Base-by-base conservation (phyloP, 305 asterid species). In the Nicotiana rustica region DNA sequence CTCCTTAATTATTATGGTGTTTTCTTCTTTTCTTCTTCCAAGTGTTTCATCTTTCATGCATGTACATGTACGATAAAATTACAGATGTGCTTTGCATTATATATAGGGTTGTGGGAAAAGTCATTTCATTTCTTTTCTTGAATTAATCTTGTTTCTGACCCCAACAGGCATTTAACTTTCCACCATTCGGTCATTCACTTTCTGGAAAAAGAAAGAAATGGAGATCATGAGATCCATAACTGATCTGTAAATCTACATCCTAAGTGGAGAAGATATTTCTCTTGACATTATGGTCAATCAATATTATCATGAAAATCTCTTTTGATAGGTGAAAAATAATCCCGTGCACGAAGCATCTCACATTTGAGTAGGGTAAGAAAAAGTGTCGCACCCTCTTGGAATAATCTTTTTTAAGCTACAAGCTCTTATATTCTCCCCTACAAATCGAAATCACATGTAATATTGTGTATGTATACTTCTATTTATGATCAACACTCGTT, bases 71-170 rank as follows among this genome's bases (percentile, higher is more conserved):
- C 69, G n/a, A 64, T 64, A 25, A 64, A 64, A 64, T 25, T 64
- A 64, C 36, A 64, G 38, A 19, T 12, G 41, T 64, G 36, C 69
- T 64, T 64, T 64, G 10, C 17, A 62, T 10, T 10, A 21, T 70
- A 70, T 10, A 21, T 70, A 70, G 61, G 12, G 19, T 21, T 71
- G 79, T 47, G 13, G 18, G 61, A 14, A 55, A 13, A 10, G 59
- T 69, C 77, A 47, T 71, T 47, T 13, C 38, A 73, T 73, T 73
- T 73, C 13, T 2, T 73, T 73, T 73, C 21, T 73, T 47, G 38
- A 71, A 19, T 71, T 71, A 29, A 29, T 29, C 38, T 70, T 71
- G 60, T 70, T 41, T 41, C n/a, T 70, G 78, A 71, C 60, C 18
- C 38, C 60, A 71, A 19, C 19, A 41, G 60, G 36, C 6, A 44